phyloP scores from a whole-genome alignment of 331 rosid genomes.

The Malus hybrid region DNA sequence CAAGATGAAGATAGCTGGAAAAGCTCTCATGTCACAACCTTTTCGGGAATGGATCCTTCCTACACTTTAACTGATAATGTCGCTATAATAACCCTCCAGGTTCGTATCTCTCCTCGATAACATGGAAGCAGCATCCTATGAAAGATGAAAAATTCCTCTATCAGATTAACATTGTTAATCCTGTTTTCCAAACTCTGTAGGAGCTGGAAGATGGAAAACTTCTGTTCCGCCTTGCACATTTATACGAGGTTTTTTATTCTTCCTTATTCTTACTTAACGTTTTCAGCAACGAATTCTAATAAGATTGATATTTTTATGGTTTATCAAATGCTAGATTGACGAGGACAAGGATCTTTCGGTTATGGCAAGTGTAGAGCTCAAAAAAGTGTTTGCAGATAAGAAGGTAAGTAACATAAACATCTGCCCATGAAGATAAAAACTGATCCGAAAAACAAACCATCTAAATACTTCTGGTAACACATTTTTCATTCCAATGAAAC shows the following conservation, averaged over 20 bases:
- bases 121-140: not conserved
- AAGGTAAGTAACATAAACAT: slow-evolving; percentile 31
- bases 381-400: slow-evolving; percentile 49
- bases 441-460: not conserved
- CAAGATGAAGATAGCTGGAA: slow-evolving; percentile 57
- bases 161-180: not conserved
- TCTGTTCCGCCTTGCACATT: slow-evolving; percentile 72
- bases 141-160: not conserved
- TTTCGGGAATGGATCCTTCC: slow-evolving; percentile 51
- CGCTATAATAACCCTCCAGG: slow-evolving; percentile 82
- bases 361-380: slow-evolving; percentile 51
- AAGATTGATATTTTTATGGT: not conserved
- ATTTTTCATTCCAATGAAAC: slow-evolving; percentile 7
- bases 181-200: slow-evolving; percentile 26
- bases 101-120: slow-evolving; percentile 4
- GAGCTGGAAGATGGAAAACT: slow-evolving; percentile 55
- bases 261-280: not conserved
- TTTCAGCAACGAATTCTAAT: not conserved
- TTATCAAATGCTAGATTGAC: slow-evolving; percentile 42
- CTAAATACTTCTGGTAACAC: not conserved
- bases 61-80: slow-evolving; percentile 65
- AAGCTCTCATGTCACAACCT: slow-evolving; percentile 52
- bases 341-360: slow-evolving; percentile 61
- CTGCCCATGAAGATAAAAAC: not conserved
- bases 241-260: slow-evolving; percentile 47